Evolutionary conservation across 345 rosid genomes (phyloP).

Genomic region (Euphorbia lathyris): DNA sequence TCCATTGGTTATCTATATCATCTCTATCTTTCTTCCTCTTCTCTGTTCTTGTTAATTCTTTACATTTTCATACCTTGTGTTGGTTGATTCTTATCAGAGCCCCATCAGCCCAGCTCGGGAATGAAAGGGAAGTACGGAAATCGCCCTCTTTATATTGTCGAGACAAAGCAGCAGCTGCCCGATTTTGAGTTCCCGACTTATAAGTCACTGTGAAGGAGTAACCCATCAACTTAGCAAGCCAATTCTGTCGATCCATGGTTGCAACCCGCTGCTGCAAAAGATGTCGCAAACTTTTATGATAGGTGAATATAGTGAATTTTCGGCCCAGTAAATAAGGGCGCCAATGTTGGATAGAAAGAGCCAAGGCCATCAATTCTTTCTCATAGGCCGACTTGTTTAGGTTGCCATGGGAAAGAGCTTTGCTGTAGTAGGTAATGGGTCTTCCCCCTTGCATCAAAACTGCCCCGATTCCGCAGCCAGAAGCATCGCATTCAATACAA

Average conservation of each 20-base stretch:
- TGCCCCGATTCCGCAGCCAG: neutral
- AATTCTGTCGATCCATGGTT: neutral
- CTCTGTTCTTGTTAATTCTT: too few relatives aligned
- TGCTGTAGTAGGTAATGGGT: neutral
- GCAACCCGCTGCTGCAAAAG: neutral
- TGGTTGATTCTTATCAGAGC: too few relatives aligned
- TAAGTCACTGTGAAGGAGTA: too few relatives aligned
- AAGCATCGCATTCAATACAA: neutral
- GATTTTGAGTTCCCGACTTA: neutral
- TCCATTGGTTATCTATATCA: too few relatives aligned
- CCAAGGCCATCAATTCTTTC: neutral
- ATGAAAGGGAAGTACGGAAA: rapidly evolving
- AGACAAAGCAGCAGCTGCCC: neutral
- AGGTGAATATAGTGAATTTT: too few relatives aligned
- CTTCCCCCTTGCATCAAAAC: too few relatives aligned
- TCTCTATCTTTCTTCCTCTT: too few relatives aligned
- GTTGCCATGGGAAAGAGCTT: neutral
- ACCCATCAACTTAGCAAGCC: neutral
- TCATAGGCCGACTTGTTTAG: neutral
- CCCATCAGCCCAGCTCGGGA: neutral
- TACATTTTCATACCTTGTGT: too few relatives aligned
- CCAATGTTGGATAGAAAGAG: neutral
- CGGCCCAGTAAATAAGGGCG: too few relatives aligned
- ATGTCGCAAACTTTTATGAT: too few relatives aligned
- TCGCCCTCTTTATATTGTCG: neutral